Evolutionary conservation across 805 yeast genomes (phyloP).

Genomic region (Wickerhamiella musiphila): DNA sequence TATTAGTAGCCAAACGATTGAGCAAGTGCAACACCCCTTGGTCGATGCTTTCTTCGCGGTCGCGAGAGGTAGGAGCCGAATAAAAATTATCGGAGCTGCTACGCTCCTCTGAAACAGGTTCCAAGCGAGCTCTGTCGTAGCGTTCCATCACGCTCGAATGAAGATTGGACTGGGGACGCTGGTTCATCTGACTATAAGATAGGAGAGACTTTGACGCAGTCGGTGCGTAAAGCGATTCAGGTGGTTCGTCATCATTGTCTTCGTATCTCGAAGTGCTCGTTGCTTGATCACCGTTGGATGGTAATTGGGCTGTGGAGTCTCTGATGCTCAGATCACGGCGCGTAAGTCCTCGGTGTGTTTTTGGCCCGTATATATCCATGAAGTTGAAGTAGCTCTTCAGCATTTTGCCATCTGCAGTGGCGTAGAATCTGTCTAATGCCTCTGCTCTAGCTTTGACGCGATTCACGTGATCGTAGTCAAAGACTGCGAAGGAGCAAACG

Average conservation of each 20-base stretch:
- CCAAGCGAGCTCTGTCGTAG: slow-evolving; percentile 12
- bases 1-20: slow-evolving; percentile 53
- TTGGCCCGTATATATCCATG: slow-evolving; percentile 56
- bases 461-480: slow-evolving; percentile 47
- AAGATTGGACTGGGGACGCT: too few species aligned
- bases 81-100: slow-evolving; percentile 3
- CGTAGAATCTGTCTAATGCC: slow-evolving; percentile 24
- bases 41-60: slow-evolving; percentile 22
- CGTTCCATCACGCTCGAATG: slow-evolving; percentile 21
- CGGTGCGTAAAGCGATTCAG: slow-evolving; percentile 1
- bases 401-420: slow-evolving; percentile 65
- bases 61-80: slow-evolving; percentile 4
- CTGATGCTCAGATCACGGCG: neutral
- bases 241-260: neutral
- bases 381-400: slow-evolving; percentile 77
- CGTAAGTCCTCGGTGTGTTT: neutral
- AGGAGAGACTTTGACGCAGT: slow-evolving; percentile 1
- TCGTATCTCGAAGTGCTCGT: too few species aligned
- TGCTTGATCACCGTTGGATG: too few species aligned
- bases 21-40: slow-evolving; percentile 63
- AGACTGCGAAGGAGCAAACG: slow-evolving; percentile 88
- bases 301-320: neutral
- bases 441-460: slow-evolving; percentile 22
- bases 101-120: slow-evolving; percentile 9
- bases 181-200: too few species aligned